Evolutionary conservation across 305 asterid species (phyloP), one percentile per base, ranked within the genome.

Genomic region (Solanum hybrid): DNA sequence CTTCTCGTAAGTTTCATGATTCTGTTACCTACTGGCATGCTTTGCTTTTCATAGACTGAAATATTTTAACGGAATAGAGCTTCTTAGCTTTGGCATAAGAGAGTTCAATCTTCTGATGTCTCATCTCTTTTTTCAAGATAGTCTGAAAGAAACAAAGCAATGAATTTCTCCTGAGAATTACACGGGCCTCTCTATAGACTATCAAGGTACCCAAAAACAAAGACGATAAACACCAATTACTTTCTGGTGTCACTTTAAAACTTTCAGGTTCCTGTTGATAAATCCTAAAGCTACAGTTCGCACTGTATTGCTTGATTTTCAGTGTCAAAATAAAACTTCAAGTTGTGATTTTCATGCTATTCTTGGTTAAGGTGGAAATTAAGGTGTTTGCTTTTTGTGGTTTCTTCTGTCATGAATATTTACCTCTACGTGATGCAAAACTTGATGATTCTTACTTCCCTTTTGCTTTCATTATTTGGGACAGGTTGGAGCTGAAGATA

Each of bases 401-500:
- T 36, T 36, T 80, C 65, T 36, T 37, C 3, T 1, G 61, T 37
- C 22, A 79, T 79, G 86, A 27, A 37, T 79, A 79, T 10, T 79
- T 29, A 83, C 29, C 29, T 20, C 20, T 51, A 29, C 38, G 31
- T 83, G 88, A 45, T 83, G 88, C 57, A 10, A 45, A 83, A 45
- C 73, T 45, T 45, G 72, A 83, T 83, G 20, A 83, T 10, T 45
- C 88, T 45, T 83, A 29, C 37, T 83, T 83, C 38, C 73, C 14
- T 14, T 5, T 10, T 45, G 17, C 33, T 88, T 89, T 22, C 89
- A 80, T 88, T 92, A 61, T 89, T 84, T 70, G 90, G 80, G 89
- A 92, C 93, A 97, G 99, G 95, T 97, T 91, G 98, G 98, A 87
- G 99, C 99, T 87, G 96, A 95, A 91, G 97, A 97, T 92, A 92